phyloP scores from a whole-genome alignment of 2,329 filamentous ascomycete genomes.

The Cadophora gregata region DNA sequence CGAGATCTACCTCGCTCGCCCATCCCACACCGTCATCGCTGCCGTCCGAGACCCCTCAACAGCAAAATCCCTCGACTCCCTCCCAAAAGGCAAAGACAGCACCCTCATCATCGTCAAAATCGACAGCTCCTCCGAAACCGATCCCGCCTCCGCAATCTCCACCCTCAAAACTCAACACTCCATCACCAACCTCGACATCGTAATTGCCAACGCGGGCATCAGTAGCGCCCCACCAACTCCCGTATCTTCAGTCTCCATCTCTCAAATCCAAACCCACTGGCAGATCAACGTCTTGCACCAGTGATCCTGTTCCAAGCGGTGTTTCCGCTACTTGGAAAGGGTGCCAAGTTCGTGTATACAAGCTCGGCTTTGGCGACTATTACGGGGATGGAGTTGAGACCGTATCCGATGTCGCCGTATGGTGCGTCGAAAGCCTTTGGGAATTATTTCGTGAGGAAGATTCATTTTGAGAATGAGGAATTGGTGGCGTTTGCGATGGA shows the following conservation, averaged over 20 bases:
- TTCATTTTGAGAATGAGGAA: constrained; percentile 46
- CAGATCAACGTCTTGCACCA: constrained; percentile 50
- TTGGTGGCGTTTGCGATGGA: constrained; percentile 43
- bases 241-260: neutral
- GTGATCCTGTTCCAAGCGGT: constrained; percentile 53
- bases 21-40: constrained; percentile 26
- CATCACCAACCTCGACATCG: constrained; percentile 53
- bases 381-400: constrained; percentile 12
- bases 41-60: constrained; percentile 17
- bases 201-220: constrained; percentile 60
- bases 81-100: constrained; percentile 10
- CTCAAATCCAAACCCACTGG: constrained; percentile 42
- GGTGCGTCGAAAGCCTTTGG: constrained; percentile 49
- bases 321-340: constrained; percentile 45
- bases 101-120: constrained; percentile 49
- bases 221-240: constrained; percentile 10
- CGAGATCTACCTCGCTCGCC: constrained; percentile 22
- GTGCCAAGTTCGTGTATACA: constrained; percentile 47
- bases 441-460: constrained; percentile 45
- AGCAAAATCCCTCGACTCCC: neutral
- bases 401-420: constrained; percentile 43
- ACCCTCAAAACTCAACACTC: constrained; percentile 42
- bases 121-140: constrained; percentile 46
- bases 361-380: constrained; percentile 39
- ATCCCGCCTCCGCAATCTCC: constrained; percentile 46